Base-by-base conservation (phyloP, 176 grass and related monocot species). In the Musa itinerans region DNA sequence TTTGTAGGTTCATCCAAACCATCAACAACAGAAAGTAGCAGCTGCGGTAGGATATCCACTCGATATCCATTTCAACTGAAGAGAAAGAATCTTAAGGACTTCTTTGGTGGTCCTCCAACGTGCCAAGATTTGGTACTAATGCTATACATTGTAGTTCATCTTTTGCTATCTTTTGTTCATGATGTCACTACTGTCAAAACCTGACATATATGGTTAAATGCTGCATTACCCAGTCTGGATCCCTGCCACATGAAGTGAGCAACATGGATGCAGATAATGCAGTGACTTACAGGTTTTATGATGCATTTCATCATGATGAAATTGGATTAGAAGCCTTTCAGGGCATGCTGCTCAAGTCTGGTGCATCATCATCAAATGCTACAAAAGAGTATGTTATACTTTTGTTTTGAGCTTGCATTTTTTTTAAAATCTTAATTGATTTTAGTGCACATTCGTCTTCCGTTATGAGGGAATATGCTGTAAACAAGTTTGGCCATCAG, bases 301-400 rank as follows among this genome's bases (percentile, higher is more conserved):
- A 79, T 73, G 70, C 56, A 29, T 83, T 71, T 49, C 70, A 25
- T 73, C 34, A 73, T 62, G 11, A 81, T 57, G 64, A 24, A 22
- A 82, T 87, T 80, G 88, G 84, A 3, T 51, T 65, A 63, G 86
- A 87, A 83, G 86, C 82, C 65, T 89, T 93, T 84, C 86, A 85
- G 72, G 82, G 76, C 78, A 83, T 93, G 86, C 84, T 98, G 50
- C 81, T 93, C 79, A 67, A 84, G 15, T 89, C 78, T 83, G 94
- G 94, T 72, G 88, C 86, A 68, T 93, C 84, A 53, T 85, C 83
- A 77, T 81, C 77, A 63, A 73, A 84, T 15, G 81, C 84, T 85
- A 89, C 88, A 78, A 93, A 98, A 89, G 89, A 93, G 94, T 93
- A 85, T 79, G 74, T 50, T 69, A 72, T 65, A 53, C 83, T 87